These are phyloP conservation scores for Suhomyces ambrosiae DNA, from an alignment of 1,139 yeast genomes.

Conservation along the genomic window DNA sequence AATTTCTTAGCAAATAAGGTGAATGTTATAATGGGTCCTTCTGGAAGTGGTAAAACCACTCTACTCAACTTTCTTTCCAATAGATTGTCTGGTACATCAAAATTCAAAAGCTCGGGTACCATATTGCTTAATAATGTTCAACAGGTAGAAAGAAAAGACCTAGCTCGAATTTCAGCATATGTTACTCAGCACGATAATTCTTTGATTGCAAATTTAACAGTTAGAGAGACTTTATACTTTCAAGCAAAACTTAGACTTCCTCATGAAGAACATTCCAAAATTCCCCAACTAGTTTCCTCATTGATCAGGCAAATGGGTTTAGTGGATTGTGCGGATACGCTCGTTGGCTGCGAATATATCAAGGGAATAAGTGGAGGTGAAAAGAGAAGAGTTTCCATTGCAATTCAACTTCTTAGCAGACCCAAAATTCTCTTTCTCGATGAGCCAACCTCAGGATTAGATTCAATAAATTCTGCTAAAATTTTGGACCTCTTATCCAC, in stretches of 20 bases:
- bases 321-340: constrained; percentile 29
- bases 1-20: constrained; percentile 21
- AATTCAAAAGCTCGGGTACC: constrained; percentile 18
- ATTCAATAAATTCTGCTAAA: constrained; percentile 24
- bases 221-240: constrained; percentile 28
- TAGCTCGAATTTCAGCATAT: constrained; percentile 23
- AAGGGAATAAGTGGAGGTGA: constrained; percentile 33
- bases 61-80: constrained; percentile 24
- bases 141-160: constrained; percentile 17
- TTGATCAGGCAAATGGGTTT: constrained; percentile 25
- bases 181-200: constrained; percentile 29
- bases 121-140: constrained; percentile 19
- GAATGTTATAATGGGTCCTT: constrained; percentile 32
- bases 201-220: constrained; percentile 26
- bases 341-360: constrained; percentile 22
- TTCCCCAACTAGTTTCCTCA: constrained; percentile 20
- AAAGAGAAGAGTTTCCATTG: constrained; percentile 29
- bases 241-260: constrained; percentile 29
- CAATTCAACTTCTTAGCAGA: constrained; percentile 25
- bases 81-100: constrained; percentile 18
- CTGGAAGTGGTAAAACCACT: constrained; percentile 31
- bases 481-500: constrained; percentile 20
- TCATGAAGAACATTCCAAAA: constrained; percentile 17
- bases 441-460: constrained; percentile 31
- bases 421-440: constrained; percentile 30